phyloP scores from a whole-genome alignment of 2,329 filamentous ascomycete genomes.

The Colletotrichum sublineola region DNA sequence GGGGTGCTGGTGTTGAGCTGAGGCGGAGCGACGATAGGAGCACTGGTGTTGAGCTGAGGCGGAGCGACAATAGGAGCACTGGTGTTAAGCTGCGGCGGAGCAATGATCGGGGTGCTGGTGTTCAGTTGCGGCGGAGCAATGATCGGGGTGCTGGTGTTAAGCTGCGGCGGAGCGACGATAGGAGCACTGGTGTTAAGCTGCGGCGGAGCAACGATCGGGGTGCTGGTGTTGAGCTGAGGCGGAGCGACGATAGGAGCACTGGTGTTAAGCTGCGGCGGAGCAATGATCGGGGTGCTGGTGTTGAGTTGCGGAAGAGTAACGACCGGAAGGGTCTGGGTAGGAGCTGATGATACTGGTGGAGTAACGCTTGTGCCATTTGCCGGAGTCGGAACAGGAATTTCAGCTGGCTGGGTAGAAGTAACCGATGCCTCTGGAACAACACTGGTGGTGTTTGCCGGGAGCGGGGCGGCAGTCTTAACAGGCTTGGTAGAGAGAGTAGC shows the following conservation, averaged over 20 bases:
- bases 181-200: conserved; percentile 12
- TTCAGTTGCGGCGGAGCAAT: not conserved
- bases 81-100: conserved; percentile 6
- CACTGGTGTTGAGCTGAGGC: conserved; percentile 1
- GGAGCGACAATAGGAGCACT: not conserved
- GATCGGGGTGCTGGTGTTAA: conserved; percentile 8
- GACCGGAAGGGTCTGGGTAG: conserved; percentile 7
- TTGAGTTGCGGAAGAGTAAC: not conserved
- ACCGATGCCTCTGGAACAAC: conserved; percentile 31
- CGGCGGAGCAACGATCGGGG: not conserved
- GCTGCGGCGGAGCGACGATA: not conserved
- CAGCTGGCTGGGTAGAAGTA: conserved; percentile 1
- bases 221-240: conserved; percentile 2
- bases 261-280: conserved; percentile 3
- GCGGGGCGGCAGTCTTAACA: not conserved
- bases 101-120: not conserved
- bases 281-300: not conserved
- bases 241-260: not conserved
- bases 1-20: conserved; percentile 4
- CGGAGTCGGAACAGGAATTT: too few relatives aligned
- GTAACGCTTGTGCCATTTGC: conserved; percentile 9
- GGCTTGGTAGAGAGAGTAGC: conserved; percentile 2
- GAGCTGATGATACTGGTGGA: not conserved
- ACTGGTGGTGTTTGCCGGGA: conserved; percentile 17
- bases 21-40: not conserved